Conservation (phyloP, 176 grass and related monocot genomes). For the Cenchrus purpureus region DNA sequence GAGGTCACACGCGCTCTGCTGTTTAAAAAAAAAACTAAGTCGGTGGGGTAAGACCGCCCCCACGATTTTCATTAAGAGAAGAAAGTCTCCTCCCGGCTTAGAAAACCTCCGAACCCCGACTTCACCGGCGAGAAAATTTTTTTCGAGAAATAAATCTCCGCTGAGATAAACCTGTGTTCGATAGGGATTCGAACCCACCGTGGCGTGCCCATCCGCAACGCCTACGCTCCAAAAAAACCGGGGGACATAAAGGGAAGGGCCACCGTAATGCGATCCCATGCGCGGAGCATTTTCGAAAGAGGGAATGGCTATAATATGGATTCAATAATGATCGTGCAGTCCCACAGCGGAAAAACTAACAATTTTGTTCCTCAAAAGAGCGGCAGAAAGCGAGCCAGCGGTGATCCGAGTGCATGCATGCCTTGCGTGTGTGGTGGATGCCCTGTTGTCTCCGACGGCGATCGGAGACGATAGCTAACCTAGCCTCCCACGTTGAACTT, state of each 20-base stretch:
- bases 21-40: too few species aligned
- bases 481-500: background rate
- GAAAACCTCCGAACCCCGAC: too few species aligned
- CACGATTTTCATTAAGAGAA: too few species aligned
- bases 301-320: background rate
- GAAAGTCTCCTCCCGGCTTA: too few species aligned
- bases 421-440: background rate
- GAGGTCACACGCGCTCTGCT: background rate
- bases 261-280: conserved; percentile 31
- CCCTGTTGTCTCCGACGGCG: background rate
- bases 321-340: background rate
- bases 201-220: too few species aligned
- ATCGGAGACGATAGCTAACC: background rate
- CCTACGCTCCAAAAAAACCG: background rate
- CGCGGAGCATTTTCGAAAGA: conserved; percentile 39
- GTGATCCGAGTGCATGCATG: background rate
- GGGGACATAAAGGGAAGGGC: background rate
- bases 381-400: background rate
- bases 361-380: too few species aligned
- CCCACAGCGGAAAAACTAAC: background rate
- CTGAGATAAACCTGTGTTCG: too few species aligned
- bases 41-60: too few species aligned
- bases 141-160: too few species aligned
- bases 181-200: too few species aligned
- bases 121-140: too few species aligned